A percentile compares a stretch with the other conserved stretches of the same genome.
phyloP scores from a whole-genome alignment of 1,139 yeast genomes.

The Lodderomyces margitis region DNA sequence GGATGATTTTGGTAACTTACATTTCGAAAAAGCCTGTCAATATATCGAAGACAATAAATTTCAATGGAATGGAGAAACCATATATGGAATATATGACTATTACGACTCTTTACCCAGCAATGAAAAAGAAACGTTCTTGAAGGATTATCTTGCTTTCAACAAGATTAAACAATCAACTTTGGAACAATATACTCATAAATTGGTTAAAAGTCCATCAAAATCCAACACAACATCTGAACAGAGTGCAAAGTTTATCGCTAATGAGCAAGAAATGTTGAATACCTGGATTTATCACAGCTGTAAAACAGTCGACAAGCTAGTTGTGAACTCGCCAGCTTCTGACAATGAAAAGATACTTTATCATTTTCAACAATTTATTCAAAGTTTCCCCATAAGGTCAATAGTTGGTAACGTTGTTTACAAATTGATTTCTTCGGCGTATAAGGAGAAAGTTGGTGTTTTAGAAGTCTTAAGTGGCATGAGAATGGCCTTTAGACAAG shows the following conservation, averaged over 20 bases:
- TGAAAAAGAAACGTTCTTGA: constrained; percentile 20
- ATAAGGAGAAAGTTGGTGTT: constrained; percentile 4
- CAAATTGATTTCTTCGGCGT: constrained; percentile 7
- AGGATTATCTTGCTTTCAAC: constrained; percentile 25
- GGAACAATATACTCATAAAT: constrained; percentile 18
- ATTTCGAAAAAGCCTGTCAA: constrained; percentile 20
- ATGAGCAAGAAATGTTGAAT: not conserved
- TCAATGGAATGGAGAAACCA: constrained; percentile 10
- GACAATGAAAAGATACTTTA: constrained; percentile 8
- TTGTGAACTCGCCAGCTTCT: constrained; percentile 5
- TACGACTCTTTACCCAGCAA: constrained; percentile 8
- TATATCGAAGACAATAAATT: constrained; percentile 19
- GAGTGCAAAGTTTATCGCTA: not conserved
- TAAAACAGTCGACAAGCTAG: constrained; percentile 15
- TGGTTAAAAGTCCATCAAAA: constrained; percentile 11
- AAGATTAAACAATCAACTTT: constrained; percentile 24
- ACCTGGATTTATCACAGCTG: constrained; percentile 9
- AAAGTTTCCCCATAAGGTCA: constrained; percentile 7
- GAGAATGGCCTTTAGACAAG: constrained; percentile 6
- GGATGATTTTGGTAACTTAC: constrained; percentile 20
- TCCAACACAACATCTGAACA: not conserved
- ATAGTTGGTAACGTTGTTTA: constrained; percentile 8
- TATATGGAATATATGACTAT: constrained; percentile 6
- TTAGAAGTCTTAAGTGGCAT: constrained; percentile 3
- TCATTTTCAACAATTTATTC: constrained; percentile 10